A percentile compares a stretch with the other conserved stretches of the same genome.
Conservation (phyloP, 208 protist species). For the Trypanosoma conorhini region DNA sequence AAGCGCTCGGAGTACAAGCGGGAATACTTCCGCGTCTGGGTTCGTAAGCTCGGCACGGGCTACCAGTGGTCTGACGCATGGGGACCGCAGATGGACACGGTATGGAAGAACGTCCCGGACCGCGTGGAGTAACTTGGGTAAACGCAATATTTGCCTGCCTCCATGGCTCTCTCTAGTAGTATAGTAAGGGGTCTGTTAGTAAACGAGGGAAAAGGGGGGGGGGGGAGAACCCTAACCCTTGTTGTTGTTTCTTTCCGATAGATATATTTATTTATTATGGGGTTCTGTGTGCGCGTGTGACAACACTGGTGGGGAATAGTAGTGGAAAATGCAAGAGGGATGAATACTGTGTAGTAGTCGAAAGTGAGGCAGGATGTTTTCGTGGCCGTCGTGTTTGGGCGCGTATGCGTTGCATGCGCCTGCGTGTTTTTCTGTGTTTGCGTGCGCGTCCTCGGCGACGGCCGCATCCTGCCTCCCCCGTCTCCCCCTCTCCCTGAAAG, state of each 20-base stretch:
- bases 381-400: slow-evolving; percentile 4
- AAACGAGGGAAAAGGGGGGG: neutral
- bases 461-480: neutral
- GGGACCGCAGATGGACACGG: slow-evolving; percentile 75
- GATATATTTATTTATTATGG: slow-evolving; percentile 6
- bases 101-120: slow-evolving; percentile 83
- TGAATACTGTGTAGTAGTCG: neutral
- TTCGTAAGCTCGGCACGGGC: slow-evolving; percentile 83
- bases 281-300: too few species aligned
- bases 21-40: slow-evolving; percentile 83
- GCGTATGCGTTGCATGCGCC: slow-evolving; percentile 16
- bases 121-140: slow-evolving; percentile 52
- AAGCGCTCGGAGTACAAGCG: slow-evolving; percentile 68
- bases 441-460: slow-evolving; percentile 22
- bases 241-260: slow-evolving; percentile 29
- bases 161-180: slow-evolving; percentile 15
- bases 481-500: neutral
- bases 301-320: neutral
- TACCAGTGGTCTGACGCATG: slow-evolving; percentile 90
- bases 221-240: neutral
- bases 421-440: neutral
- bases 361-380: neutral
- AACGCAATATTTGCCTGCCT: slow-evolving; percentile 9
- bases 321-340: neutral
- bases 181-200: slow-evolving; percentile 1